phyloP scores from a whole-genome alignment of 495 filamentous ascomycete species.

The Emericellopsis terricola region DNA sequence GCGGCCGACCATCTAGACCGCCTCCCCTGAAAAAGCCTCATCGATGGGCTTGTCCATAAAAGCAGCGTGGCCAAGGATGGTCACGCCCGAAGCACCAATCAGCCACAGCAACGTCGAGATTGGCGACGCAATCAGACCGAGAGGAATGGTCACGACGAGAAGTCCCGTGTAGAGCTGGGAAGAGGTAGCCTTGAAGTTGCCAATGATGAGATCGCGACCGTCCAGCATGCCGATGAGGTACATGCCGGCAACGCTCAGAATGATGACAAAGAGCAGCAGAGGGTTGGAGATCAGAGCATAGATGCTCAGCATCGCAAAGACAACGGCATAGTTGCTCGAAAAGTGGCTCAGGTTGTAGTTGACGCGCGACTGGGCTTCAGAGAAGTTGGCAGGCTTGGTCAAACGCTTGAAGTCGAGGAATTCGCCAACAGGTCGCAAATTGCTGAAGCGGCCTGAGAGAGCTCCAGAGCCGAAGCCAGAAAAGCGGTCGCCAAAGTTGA shows the following conservation, averaged over 20 bases:
- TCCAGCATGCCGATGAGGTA: conserved; percentile 78
- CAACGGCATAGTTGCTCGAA: conserved; percentile 91
- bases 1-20: conserved; percentile 99
- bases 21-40: conserved; percentile 99
- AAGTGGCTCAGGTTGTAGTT: conserved; percentile 97
- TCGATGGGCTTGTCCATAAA: conserved; percentile 98
- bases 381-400: conserved; percentile 83
- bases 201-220: conserved; percentile 75
- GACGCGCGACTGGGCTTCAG: conserved; percentile 78
- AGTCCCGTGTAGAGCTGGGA: conserved; percentile 89
- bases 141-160: conserved; percentile 60
- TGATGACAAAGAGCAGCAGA: conserved; percentile 72
- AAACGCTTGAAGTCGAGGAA: conserved; percentile 92
- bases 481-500: conserved; percentile 60
- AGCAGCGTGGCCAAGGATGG: conserved; percentile 83
- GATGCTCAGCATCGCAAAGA: conserved; percentile 88
- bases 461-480: conserved; percentile 61
- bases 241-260: conserved; percentile 68
- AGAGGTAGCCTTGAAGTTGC: conserved; percentile 63
- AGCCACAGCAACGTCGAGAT: conserved; percentile 77
- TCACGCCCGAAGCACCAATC: conserved; percentile 81
- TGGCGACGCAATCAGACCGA: conserved; percentile 68
- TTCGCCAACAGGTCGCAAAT: conserved; percentile 78
- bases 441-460: conserved; percentile 68
- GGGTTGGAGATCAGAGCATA: conserved; percentile 83